Base-by-base conservation (phyloP, 225 moss, liverwort and hornwort genomes). In the Thuidium tamariscinum region DNA sequence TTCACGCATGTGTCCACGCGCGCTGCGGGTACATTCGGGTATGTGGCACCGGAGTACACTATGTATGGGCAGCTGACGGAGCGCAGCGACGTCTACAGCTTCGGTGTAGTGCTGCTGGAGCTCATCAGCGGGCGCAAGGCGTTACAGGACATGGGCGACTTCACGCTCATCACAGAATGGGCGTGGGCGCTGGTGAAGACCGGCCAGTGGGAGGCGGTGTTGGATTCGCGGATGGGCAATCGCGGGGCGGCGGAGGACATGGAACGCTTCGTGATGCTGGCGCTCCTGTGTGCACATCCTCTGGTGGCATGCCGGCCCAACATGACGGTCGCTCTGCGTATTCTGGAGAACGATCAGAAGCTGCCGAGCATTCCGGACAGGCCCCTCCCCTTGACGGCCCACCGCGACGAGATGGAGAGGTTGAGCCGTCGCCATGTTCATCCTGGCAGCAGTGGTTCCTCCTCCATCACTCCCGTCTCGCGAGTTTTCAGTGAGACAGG, bases 1-100 rank as follows among this genome's bases (percentile, higher is more conserved):
- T 86, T 89, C 59, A 91, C 90, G 19, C 91, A 92, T 34, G 83
- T 91, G 77, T 90, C 91, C 30, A 94, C 89, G 16, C 89, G 89
- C 32, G 91, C 92, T 6, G 96, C 92, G 21, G 97, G 97, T 25
- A 96, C 97, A 8, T 90, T 93, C 10, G 97, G 97, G 30, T 97
- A 95, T 73, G 87, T 95, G 62, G 96, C 97, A 18, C 96, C 97
- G 5, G 97, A 97, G 85, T 97, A 97, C 71, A 87, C 92, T 48
- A 90, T 97, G 86, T 97, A 97, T 61, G 93, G 93, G 46, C 94
- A 94, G 90, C 89, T 97, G 22, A 94, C 95, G n/a, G 95, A 96
- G 82, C 92, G 92, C 86, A 93, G 95, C 82, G 97, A 97, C 76
- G 97, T 96, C 42, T 97, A 97, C 81, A 97, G 97, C 89, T 96